phyloP scores from a whole-genome alignment of 805 yeast genomes.

The Kurtzmaniella cleridarum region DNA sequence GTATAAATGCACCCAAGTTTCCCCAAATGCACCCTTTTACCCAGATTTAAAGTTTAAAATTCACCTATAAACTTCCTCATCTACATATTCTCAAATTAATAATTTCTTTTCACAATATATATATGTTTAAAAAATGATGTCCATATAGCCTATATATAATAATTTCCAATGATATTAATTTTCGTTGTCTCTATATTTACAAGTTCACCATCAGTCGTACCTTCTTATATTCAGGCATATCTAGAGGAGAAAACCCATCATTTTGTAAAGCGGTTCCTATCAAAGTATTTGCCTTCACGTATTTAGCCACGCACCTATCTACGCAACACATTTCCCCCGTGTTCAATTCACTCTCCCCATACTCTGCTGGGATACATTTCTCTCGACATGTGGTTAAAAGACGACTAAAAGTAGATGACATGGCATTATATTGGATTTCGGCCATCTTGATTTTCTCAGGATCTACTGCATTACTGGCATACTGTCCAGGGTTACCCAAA shows the following conservation, averaged over 20 bases:
- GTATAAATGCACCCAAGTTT: too few relatives aligned
- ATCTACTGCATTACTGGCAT: slow-evolving; percentile 44
- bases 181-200: not conserved
- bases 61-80: too few relatives aligned
- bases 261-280: slow-evolving; percentile 50
- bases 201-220: slow-evolving; percentile 3
- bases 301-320: slow-evolving; percentile 83
- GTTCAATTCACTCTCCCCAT: slow-evolving; percentile 76
- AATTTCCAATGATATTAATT: too few relatives aligned
- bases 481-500: slow-evolving; percentile 42
- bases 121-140: too few relatives aligned
- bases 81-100: too few relatives aligned
- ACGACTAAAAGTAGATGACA: slow-evolving; percentile 49
- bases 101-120: too few relatives aligned
- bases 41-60: too few relatives aligned
- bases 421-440: slow-evolving; percentile 62
- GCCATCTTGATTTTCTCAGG: slow-evolving; percentile 60
- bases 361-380: slow-evolving; percentile 84
- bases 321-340: slow-evolving; percentile 82
- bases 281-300: slow-evolving; percentile 62
- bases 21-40: too few relatives aligned
- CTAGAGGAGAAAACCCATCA: slow-evolving; percentile 39
- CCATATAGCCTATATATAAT: too few relatives aligned
- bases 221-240: slow-evolving; percentile 40
- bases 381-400: slow-evolving; percentile 57